These are phyloP conservation scores for Ceriops decandra DNA, from an alignment of 345 rosid genomes.

Conservation along the genomic window DNA sequence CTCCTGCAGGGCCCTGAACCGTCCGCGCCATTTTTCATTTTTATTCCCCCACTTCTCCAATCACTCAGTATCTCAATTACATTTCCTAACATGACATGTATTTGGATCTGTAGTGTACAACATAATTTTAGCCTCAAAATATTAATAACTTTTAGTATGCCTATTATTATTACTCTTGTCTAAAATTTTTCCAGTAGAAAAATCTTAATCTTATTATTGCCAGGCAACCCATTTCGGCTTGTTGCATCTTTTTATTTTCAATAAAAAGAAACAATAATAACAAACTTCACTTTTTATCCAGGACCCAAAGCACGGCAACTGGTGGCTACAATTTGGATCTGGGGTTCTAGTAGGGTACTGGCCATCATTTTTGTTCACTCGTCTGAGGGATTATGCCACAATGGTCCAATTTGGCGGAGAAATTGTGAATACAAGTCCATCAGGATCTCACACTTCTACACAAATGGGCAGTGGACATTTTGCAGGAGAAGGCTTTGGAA, in stretches of 20 bases:
- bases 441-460: slow-evolving; percentile 79
- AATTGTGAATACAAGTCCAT: slow-evolving; percentile 62
- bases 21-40: no score
- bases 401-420: slow-evolving; percentile 98
- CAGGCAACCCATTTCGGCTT: neutral
- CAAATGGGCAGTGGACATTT: slow-evolving; percentile 99
- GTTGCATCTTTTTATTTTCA: neutral
- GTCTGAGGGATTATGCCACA: slow-evolving; percentile 73
- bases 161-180: no score
- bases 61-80: no score
- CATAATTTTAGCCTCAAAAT: no score
- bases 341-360: slow-evolving; percentile 90
- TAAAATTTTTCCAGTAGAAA: no score
- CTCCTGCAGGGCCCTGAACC: slow-evolving; percentile 1
- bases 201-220: neutral
- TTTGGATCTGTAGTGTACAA: no score
- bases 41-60: no score
- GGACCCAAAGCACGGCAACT: slow-evolving; percentile 99
- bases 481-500: slow-evolving; percentile 84
- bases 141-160: no score
- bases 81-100: no score
- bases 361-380: slow-evolving; percentile 82
- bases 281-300: slow-evolving; percentile 8
- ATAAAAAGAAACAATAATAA: no score
- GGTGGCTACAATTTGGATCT: slow-evolving; percentile 98